phyloP scores from a whole-genome alignment of 179 eudicot species.

The Sideroxylon spinosum region DNA sequence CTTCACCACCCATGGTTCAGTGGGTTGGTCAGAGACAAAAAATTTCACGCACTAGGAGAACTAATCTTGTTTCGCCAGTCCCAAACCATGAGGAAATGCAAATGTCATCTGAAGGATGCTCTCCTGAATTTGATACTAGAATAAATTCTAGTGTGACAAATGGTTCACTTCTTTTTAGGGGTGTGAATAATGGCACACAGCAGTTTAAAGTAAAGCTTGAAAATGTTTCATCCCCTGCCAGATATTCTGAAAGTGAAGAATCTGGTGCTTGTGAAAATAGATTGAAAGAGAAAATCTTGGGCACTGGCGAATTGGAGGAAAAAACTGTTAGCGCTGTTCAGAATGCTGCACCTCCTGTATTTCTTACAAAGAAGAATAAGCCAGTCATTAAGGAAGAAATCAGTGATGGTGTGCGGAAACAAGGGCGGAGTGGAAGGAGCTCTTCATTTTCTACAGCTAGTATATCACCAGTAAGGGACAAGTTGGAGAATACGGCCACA shows the following conservation, averaged over 20 bases:
- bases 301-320: conserved; percentile 46
- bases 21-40: conserved; percentile 93
- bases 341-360: conserved; percentile 39
- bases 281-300: conserved; percentile 46
- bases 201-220: conserved; percentile 60
- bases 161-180: conserved; percentile 47
- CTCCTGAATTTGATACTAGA: conserved; percentile 53
- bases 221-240: conserved; percentile 61
- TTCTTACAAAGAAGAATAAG: conserved; percentile 63
- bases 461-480: conserved; percentile 39
- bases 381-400: conserved; percentile 37
- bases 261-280: conserved; percentile 50
- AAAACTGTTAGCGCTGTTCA: conserved; percentile 44
- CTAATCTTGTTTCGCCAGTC: conserved; percentile 69
- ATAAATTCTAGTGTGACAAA: conserved; percentile 36
- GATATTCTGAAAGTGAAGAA: conserved; percentile 82
- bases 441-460: conserved; percentile 45
- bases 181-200: conserved; percentile 41
- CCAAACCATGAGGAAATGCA: conserved; percentile 64
- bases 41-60: conserved; percentile 81
- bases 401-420: conserved; percentile 59
- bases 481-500: conserved; percentile 46
- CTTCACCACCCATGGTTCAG: conserved; percentile 79
- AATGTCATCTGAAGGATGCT: conserved; percentile 58
- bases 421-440: conserved; percentile 69